These are phyloP conservation scores for Thielaviopsis ethacetica DNA, from an alignment of 2,329 filamentous ascomycete species.

Conservation along the genomic window DNA sequence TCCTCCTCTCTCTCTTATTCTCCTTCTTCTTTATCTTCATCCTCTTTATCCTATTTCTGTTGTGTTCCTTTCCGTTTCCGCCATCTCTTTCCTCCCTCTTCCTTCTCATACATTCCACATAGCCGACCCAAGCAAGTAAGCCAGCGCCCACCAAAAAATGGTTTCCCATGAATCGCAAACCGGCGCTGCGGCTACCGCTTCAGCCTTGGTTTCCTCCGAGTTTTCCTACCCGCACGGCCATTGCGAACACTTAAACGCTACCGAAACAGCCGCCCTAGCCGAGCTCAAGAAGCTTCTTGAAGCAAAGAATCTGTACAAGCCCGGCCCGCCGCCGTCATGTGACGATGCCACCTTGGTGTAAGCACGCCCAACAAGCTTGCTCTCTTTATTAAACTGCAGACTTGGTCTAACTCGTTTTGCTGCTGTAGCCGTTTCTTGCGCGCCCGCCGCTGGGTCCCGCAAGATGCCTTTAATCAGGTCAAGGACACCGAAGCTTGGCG, in stretches of 20 bases:
- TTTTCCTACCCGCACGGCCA: conserved; percentile 59
- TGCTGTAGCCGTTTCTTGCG: conserved; percentile 62
- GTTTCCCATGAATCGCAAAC: neutral
- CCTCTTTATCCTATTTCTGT: neutral
- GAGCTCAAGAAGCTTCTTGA: conserved; percentile 56
- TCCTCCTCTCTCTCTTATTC: neutral
- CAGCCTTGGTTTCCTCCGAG: conserved; percentile 18
- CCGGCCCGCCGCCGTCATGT: conserved; percentile 42
- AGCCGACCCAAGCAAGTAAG: neutral
- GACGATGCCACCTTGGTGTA: conserved; percentile 60
- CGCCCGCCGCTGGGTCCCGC: conserved; percentile 62
- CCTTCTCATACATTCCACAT: neutral
- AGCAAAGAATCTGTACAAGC: conserved; percentile 47
- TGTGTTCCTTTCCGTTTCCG: too few species aligned
- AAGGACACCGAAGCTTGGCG: conserved; percentile 81
- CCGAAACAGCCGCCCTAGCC: conserved; percentile 49
- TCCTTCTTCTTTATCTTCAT: neutral
- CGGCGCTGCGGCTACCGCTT: conserved; percentile 1
- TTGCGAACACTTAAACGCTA: conserved; percentile 54
- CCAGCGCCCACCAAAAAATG: neutral
- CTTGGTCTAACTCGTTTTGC: conserved; percentile 6
- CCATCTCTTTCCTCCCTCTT: neutral
- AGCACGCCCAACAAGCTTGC: conserved; percentile 15
- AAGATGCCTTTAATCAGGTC: conserved; percentile 71
- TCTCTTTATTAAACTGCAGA: neutral